Evolutionary conservation across 305 asterid genomes (phyloP), one percentile per base, ranked within the genome.

Genomic region (Solanum chacoense): DNA sequence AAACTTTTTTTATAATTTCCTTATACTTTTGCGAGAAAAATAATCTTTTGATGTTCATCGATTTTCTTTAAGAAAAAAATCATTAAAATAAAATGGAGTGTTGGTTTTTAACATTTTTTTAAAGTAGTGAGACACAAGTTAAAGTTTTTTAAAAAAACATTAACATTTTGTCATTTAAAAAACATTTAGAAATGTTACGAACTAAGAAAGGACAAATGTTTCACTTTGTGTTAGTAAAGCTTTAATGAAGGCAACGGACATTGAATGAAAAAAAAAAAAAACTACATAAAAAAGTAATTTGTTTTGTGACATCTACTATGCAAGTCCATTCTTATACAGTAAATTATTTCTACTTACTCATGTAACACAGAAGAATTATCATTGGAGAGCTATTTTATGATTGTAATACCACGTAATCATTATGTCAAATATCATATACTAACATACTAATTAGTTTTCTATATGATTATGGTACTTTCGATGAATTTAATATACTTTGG

Each of bases 171-270:
- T 55, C 10, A 55, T 55, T 50, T 50, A 16, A 50, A 50, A 50
- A 50, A 50, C 20, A 14, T 45, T 45, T 42, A 45, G 22, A 45
- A 45, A 45, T 45, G 22, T 45, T 12, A 45, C 1, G 22, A 45
- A 7, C 4, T 77, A 77, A 14, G 11, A 45, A 77, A 77, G 26
- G 84, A n/a, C 63, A 78, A 50, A 50, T 50, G 0, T 0, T 50
- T 50, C 9, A 50, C 16, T 50, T 50, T 45, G 8, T 45, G 65
- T 16, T 18, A 18, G 0, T 55, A 18, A 55, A 55, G 0, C 2
- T 55, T 18, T 7, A 55, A 55, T 55, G 3, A 0, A 3, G 24
- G 4, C 24, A 0, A 3, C 5, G 1, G 2, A 55, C 1, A 55
- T 6, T 50, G 5, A 7, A 55, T 7, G 10, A 6, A 50, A 3